Evolutionary conservation across 441 rosid genomes (phyloP), one percentile per base, ranked within the genome.

Genomic region (Rhodomyrtus psidioides): DNA sequence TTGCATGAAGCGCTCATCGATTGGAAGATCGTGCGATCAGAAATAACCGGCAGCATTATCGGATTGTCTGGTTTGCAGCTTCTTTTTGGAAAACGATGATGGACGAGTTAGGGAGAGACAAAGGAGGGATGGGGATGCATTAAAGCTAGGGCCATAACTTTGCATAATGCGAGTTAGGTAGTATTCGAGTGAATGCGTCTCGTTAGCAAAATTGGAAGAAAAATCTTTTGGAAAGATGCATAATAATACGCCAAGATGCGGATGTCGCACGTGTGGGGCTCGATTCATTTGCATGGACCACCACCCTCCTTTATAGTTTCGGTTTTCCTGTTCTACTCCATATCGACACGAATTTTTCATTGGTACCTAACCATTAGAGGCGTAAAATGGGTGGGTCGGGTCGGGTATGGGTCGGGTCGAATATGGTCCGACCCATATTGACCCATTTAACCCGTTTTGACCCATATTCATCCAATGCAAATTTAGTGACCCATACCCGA

Each of bases 61-160:
- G 4, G 34, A 34, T 4, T 42, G 46, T 7, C 7, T 2, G 7
- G 46, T 7, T 42, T 1, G 8, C 46, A 6, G 46, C 46, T 42
- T 6, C 46, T 42, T 42, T 42, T 42, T 6, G 6, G 8, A 6
- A 42, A 42, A 42, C 46, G 46, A 42, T 42, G 6, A 65, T 60
- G 58, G 27, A 4, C 24, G 17, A 84, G 56, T 28, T 39, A 23
- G 82, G 82, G 42, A 28, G 2, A 28, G 26, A 5, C 82, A 70
- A 9, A 55, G 85, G 53, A 88, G 75, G 86, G 65, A 88, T 85
- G 85, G 81, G 1, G 81, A 3, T 13, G 51, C 90, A 89, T 89
- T 91, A 85, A 88, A 86, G 88, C 88, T 89, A 76, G 88, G 91
- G 89, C 88, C 93, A 90, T 83, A 88, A 90, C 74, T 84, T 49